phyloP scores from a whole-genome alignment of 139 green algal genomes.

The Chlorella vulgaris region DNA sequence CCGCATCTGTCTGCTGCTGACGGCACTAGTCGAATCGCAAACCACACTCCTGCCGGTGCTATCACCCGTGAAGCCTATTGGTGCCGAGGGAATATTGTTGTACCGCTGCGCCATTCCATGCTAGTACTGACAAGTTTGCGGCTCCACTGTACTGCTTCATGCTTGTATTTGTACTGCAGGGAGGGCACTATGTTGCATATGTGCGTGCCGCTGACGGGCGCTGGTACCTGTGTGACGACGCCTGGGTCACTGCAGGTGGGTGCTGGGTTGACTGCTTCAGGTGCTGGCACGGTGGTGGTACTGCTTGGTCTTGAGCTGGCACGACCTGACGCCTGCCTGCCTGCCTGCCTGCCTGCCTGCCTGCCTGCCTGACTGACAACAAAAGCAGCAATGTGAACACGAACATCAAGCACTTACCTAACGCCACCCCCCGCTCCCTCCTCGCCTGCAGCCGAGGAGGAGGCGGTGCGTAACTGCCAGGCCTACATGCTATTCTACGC shows the following conservation, averaged over 20 bases:
- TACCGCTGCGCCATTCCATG: background rate
- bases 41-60: background rate
- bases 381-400: no score
- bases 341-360: no score
- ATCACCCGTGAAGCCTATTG: background rate
- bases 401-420: background rate
- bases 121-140: background rate
- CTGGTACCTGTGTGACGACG: slow-evolving; percentile 90
- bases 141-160: background rate
- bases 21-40: background rate
- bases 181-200: slow-evolving; percentile 88
- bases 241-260: slow-evolving; percentile 59
- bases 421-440: background rate
- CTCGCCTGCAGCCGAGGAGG: slow-evolving; percentile 53
- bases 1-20: no score
- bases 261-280: no score
- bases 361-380: background rate
- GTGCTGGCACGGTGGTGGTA: background rate
- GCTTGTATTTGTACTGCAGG: slow-evolving; percentile 50
- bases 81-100: background rate
- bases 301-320: background rate
- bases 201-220: slow-evolving; percentile 50
- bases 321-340: background rate
- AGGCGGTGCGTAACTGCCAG: slow-evolving; percentile 68
- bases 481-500: slow-evolving; percentile 93